A percentile compares a stretch with the other conserved stretches of the same genome.
Conservation (phyloP, 1,284 basidiomycete species). For the Xerocomus minutiporus region DNA sequence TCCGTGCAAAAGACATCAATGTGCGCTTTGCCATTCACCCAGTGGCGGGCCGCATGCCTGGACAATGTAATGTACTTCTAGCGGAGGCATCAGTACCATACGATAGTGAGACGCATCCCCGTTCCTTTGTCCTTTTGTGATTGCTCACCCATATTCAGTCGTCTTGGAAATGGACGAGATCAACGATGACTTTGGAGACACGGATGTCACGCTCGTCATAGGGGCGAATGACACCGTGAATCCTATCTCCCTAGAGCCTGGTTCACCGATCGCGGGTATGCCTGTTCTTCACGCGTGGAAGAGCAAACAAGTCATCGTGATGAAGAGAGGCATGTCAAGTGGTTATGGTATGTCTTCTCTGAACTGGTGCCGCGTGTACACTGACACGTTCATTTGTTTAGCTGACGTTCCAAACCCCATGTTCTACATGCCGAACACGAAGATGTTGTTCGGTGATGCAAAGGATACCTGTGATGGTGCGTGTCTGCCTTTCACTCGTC, state of each 20-base stretch:
- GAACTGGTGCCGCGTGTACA: constrained; percentile 2
- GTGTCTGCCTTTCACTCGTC: constrained; percentile 14
- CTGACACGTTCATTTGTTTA: constrained; percentile 27
- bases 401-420: constrained; percentile 86
- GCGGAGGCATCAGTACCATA: constrained; percentile 87
- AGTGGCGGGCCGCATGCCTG: constrained; percentile 74
- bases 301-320: constrained; percentile 84
- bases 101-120: constrained; percentile 56
- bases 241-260: constrained; percentile 81
- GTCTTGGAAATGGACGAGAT: constrained; percentile 90
- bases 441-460: constrained; percentile 87
- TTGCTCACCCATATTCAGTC: constrained; percentile 42
- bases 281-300: constrained; percentile 87
- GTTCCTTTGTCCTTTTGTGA: not conserved
- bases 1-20: constrained; percentile 68
- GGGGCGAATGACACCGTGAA: constrained; percentile 91
- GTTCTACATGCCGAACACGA: constrained; percentile 84
- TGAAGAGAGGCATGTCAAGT: constrained; percentile 84
- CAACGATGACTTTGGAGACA: constrained; percentile 82
- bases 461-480: constrained; percentile 80
- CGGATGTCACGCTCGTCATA: constrained; percentile 79
- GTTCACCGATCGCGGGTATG: constrained; percentile 84
- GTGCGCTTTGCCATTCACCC: constrained; percentile 69
- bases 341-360: constrained; percentile 58
- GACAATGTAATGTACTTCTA: constrained; percentile 81